These are phyloP conservation scores for Solanum hybrid DNA, from an alignment of 305 asterid genomes.

Conservation along the genomic window DNA sequence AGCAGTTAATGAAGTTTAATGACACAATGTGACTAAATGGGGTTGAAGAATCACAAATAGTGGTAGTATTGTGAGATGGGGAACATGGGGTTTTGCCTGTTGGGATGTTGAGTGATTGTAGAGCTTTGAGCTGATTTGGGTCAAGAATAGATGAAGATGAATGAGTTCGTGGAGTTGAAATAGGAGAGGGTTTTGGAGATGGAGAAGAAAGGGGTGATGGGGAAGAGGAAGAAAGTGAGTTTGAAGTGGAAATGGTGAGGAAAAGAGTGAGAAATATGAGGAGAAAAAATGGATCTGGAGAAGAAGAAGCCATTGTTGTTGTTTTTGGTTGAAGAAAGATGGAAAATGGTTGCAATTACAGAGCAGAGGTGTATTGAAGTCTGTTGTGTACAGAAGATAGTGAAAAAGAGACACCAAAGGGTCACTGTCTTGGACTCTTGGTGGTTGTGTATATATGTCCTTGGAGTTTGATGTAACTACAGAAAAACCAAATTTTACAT, in stretches of 20 bases:
- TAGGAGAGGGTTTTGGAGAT: constrained; percentile 13
- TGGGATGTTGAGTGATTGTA: constrained; percentile 69
- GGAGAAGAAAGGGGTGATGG: constrained; percentile 20
- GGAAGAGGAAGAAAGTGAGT: neutral
- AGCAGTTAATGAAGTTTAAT: constrained; percentile 69
- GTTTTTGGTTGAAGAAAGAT: neutral
- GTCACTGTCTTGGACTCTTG: neutral
- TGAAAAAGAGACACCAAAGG: neutral
- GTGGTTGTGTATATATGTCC: neutral
- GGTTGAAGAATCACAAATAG: constrained; percentile 51
- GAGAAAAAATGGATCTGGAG: neutral
- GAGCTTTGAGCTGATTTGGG: constrained; percentile 77
- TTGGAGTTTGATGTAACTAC: neutral
- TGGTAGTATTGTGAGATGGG: constrained; percentile 37
- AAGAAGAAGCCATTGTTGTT: constrained; percentile 1
- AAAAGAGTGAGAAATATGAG: neutral
- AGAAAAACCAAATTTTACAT: neutral
- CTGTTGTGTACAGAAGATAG: neutral
- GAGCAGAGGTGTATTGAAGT: neutral
- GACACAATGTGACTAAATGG: constrained; percentile 87
- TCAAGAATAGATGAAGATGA: constrained; percentile 49
- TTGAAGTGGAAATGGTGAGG: neutral
- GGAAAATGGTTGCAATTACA: neutral
- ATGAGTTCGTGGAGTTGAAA: constrained; percentile 17
- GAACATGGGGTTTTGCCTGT: constrained; percentile 61